Conservation (phyloP, 306 rosid species). For the Trichosanthes cucumerina region DNA sequence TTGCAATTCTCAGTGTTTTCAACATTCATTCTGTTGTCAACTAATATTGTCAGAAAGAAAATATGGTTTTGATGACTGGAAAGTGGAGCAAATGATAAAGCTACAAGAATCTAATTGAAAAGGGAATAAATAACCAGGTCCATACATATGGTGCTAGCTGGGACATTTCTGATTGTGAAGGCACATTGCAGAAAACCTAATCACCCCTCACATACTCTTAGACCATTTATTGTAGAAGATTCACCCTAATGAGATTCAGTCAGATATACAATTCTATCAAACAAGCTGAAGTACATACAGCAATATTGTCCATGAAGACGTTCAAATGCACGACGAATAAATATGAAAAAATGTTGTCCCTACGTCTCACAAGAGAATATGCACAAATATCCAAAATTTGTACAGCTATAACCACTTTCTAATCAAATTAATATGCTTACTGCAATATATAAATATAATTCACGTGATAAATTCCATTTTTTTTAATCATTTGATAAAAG, state of each 20-base stretch:
- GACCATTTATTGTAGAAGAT: neutral
- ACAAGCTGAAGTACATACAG: neutral
- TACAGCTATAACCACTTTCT: neutral
- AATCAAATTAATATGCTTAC: neutral
- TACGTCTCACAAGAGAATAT: neutral
- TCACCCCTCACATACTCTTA: neutral
- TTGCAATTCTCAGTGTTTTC: neutral
- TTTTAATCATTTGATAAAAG: neutral
- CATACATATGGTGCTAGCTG: neutral
- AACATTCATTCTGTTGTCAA: neutral
- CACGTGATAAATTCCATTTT: neutral
- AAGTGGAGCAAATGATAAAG: neutral
- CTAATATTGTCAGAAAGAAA: neutral
- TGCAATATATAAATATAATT: neutral
- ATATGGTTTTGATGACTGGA: neutral
- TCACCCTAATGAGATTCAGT: neutral
- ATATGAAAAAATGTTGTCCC: neutral
- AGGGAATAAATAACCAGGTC: neutral
- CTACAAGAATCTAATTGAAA: neutral
- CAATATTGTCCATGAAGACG: neutral
- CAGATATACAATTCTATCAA: neutral
- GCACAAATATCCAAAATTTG: neutral
- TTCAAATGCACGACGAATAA: neutral
- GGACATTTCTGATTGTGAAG: slow-evolving; percentile 1
- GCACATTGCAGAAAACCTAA: neutral